Conservation (phyloP, 1,284 basidiomycete species). For the Cerioporus squamosus region DNA sequence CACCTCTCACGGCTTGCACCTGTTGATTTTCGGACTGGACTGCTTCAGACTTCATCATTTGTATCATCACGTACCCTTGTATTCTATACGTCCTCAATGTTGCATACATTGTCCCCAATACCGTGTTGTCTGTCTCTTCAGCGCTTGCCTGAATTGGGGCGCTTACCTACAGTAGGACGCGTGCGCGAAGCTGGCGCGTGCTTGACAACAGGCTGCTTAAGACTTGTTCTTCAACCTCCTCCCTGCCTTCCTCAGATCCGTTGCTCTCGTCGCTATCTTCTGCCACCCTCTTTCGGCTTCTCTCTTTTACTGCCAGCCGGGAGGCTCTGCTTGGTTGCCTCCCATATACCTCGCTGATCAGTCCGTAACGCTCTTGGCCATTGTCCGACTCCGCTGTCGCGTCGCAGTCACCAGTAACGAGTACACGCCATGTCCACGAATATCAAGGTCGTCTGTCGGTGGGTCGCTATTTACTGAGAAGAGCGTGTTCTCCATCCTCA, state of each 20-base stretch:
- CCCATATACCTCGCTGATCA: constrained; percentile 24
- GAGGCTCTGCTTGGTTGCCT: constrained; percentile 20
- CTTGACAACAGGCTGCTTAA: constrained; percentile 32
- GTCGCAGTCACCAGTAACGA: constrained; percentile 6
- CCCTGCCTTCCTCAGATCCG: constrained; percentile 3
- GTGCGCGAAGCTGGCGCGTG: constrained; percentile 25
- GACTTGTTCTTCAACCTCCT: constrained; percentile 11
- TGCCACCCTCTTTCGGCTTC: constrained; percentile 5
- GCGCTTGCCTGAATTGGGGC: constrained; percentile 15
- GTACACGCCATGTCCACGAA: constrained; percentile 70
- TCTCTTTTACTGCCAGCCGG: constrained; percentile 20
- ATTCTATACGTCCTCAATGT: constrained; percentile 16
- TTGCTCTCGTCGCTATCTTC: constrained; percentile 17
- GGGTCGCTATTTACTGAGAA: constrained; percentile 31
- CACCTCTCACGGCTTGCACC: constrained; percentile 1
- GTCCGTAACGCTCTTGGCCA: constrained; percentile 12
- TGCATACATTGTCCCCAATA: neutral
- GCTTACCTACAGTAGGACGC: constrained; percentile 12
- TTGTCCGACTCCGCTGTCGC: constrained; percentile 18
- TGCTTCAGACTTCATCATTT: constrained; percentile 11
- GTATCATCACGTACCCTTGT: constrained; percentile 20
- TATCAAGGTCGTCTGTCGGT: constrained; percentile 96
- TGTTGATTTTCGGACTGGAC: constrained; percentile 4
- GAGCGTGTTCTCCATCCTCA: neutral
- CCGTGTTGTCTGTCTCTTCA: neutral